Evolutionary conservation across 352 stramenopile genomes (phyloP).

Genomic region (Globisporangium polare): DNA sequence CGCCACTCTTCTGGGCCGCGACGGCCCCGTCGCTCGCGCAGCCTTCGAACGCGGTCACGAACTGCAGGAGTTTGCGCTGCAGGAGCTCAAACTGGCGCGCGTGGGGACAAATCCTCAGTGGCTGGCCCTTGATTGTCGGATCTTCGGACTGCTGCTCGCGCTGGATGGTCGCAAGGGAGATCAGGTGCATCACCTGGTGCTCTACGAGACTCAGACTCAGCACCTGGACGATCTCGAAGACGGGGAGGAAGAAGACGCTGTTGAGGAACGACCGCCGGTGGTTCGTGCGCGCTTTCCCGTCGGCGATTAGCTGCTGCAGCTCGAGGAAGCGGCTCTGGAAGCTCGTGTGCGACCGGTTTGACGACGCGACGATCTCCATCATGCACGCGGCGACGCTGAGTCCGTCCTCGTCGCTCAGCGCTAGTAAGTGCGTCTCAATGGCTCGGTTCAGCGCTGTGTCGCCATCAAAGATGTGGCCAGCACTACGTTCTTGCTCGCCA

Average conservation of each 20-base stretch:
- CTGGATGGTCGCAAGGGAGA: background rate
- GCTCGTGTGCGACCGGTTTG: conserved; percentile 30
- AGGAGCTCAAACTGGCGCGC: conserved; percentile 34
- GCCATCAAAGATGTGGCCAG: background rate
- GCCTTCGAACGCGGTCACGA: conserved; percentile 65
- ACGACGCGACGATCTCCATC: conserved; percentile 46
- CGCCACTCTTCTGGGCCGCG: conserved; percentile 38
- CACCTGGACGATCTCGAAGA: conserved; percentile 41
- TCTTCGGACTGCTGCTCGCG: background rate
- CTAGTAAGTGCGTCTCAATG: conserved; percentile 22
- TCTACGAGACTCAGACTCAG: conserved; percentile 38
- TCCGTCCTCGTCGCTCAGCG: conserved; percentile 48
- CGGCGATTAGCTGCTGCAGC: conserved; percentile 27
- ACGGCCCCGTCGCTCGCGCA: conserved; percentile 18
- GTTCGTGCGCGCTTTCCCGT: conserved; percentile 49
- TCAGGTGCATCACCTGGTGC: conserved; percentile 45
- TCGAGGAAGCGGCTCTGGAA: conserved; percentile 31
- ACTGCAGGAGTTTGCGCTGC: conserved; percentile 60
- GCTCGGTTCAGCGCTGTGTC: background rate
- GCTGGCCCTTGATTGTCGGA: background rate
- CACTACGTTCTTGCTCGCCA: background rate
- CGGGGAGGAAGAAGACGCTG: conserved; percentile 40
- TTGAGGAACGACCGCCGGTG: conserved; percentile 56
- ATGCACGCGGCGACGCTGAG: conserved; percentile 61
- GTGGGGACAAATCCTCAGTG: conserved; percentile 12